A percentile compares a stretch with the other conserved stretches of the same genome.
These are phyloP conservation scores for Morella rubra DNA, from an alignment of 306 rosid genomes.

Conservation along the genomic window DNA sequence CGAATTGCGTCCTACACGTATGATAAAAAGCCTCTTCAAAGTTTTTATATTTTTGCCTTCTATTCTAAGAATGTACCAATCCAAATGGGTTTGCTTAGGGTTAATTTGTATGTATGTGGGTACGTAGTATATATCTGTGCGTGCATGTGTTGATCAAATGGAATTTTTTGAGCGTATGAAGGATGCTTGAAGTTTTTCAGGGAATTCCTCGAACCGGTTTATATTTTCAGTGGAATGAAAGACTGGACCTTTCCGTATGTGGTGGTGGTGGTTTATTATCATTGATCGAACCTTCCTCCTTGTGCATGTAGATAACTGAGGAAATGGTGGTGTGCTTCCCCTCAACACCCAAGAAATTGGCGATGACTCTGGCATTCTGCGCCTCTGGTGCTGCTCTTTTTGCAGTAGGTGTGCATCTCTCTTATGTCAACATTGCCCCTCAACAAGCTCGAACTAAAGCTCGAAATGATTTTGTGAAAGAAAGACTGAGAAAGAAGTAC, in stretches of 20 bases:
- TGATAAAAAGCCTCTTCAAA: constrained; percentile 39
- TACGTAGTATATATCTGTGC: neutral
- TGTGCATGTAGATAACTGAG: neutral
- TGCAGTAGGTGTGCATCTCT: constrained; percentile 52
- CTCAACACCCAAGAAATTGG: constrained; percentile 68
- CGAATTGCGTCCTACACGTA: constrained; percentile 26
- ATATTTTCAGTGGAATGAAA: too few relatives aligned
- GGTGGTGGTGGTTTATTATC: neutral
- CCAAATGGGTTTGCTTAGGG: neutral
- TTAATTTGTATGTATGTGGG: neutral
- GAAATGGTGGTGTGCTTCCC: constrained; percentile 74
- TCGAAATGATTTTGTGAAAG: constrained; percentile 56
- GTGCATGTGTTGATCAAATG: neutral
- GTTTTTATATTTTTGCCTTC: neutral
- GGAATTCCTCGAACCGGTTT: neutral
- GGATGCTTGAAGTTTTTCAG: neutral
- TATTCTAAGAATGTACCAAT: neutral
- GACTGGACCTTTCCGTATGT: neutral
- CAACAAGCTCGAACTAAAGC: constrained; percentile 71
- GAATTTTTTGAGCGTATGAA: neutral
- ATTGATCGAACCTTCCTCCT: neutral
- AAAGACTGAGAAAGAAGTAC: constrained; percentile 55
- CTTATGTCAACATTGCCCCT: constrained; percentile 67
- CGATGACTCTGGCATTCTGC: constrained; percentile 51
- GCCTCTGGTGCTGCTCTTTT: constrained; percentile 60